Evolutionary conservation across 441 rosid genomes (phyloP).

Genomic region (Adansonia madagascariensis): DNA sequence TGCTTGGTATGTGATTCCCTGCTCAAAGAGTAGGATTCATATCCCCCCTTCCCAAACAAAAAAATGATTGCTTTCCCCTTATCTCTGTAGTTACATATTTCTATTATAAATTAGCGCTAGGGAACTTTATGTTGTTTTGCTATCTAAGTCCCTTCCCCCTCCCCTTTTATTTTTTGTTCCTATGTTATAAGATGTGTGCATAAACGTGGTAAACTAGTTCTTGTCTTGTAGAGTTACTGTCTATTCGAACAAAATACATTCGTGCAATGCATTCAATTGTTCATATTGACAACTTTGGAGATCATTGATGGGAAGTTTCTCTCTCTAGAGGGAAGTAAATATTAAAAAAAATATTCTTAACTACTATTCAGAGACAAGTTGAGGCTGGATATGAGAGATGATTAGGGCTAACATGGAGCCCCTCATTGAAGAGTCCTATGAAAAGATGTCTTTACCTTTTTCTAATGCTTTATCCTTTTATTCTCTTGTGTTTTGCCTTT

Average conservation of each 20-base stretch:
- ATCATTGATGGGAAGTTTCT: conserved; percentile 16
- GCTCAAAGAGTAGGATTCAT: neutral
- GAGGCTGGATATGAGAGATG: conserved; percentile 10
- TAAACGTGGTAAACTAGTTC: neutral
- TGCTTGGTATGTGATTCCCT: neutral
- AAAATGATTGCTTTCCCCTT: neutral
- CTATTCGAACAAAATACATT: neutral
- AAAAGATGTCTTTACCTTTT: neutral
- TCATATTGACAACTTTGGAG: conserved; percentile 10
- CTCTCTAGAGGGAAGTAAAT: conserved; percentile 5
- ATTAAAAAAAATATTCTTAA: neutral
- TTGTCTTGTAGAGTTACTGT: conserved; percentile 8
- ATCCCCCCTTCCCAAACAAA: neutral
- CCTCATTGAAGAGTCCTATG: neutral
- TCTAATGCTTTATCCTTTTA: neutral
- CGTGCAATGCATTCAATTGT: neutral
- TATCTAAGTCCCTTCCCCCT: neutral
- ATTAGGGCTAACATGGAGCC: neutral
- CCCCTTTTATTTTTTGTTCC: neutral
- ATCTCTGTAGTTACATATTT: neutral
- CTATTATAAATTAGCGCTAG: neutral
- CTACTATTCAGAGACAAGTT: neutral
- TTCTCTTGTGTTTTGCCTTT: neutral
- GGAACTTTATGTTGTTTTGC: neutral
- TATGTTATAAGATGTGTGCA: neutral